These are phyloP conservation scores for Fusarium sp. DNA, from an alignment of 2,329 filamentous ascomycete genomes.

Conservation along the genomic window DNA sequence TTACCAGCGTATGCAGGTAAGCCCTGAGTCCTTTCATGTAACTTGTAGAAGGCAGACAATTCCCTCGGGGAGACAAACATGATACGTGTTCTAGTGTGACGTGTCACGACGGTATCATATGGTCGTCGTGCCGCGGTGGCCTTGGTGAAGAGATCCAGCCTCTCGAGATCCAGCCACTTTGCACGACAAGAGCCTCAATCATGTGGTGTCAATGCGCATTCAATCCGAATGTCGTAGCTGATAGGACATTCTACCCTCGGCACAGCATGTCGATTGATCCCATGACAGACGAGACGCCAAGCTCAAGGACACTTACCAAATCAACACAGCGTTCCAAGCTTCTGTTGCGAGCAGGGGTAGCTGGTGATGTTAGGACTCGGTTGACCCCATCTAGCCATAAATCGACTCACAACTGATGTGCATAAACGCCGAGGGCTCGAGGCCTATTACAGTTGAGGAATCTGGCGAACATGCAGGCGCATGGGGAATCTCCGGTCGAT, in stretches of 20 bases:
- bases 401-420: background rate
- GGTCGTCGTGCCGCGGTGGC: background rate
- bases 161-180: background rate
- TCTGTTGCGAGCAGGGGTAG: background rate
- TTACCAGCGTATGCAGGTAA: background rate
- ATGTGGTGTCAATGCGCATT: background rate
- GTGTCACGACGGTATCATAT: background rate
- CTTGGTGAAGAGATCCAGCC: background rate
- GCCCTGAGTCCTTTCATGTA: background rate
- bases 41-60: background rate
- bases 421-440: background rate
- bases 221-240: background rate
- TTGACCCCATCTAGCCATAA: background rate
- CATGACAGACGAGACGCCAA: background rate
- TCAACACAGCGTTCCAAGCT: background rate
- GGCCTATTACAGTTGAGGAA: background rate
- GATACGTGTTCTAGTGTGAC: background rate
- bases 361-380: background rate
- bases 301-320: too few species aligned
- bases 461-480: background rate
- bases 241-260: background rate
- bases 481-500: background rate
- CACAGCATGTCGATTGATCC: background rate
- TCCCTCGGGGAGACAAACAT: background rate
- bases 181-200: background rate